Base-by-base conservation (phyloP, 495 filamentous ascomycete species). In the Thozetella sp. region DNA sequence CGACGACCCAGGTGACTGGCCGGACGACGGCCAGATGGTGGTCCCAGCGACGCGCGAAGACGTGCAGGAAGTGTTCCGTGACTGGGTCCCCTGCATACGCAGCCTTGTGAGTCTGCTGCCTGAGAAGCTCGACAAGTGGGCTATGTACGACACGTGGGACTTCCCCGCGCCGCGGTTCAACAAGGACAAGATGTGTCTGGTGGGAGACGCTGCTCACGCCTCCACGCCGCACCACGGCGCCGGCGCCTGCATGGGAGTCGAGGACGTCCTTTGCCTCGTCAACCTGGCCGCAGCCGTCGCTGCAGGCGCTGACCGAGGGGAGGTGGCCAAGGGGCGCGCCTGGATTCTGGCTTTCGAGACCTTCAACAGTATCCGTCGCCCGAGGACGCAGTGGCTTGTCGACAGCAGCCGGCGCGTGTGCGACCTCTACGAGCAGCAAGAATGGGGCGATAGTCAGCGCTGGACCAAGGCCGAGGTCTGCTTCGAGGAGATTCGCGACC, bases 161-260 rank as follows among this genome's bases (percentile, higher is more conserved):
- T n/a, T n/a, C n/a, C 75, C 75, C 2, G 59, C 67, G 0, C 65
- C 72, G 1, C 67, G 64, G 12, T 81, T 74, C 58, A 51, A 30
- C 13, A 23, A 34, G 11, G 71, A 69, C 11, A 46, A 65, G 0
- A 50, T 75, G 2, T 72, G 68, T 50, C 30, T 81, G 2, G 70
- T 60, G 1, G 78, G 78, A 0, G 78, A 81, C 54, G 73, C 78
- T 9, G 78, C 78, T 0, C 79, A 82, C 56, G 79, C 75, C 13
- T 61, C 67, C 3, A 67, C 57, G n/a, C 77, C 77, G 23, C 68
- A 73, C 54, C 72, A 75, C n/a, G 77, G 79, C 19, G 72, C 67
- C 1, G 76, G 79, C 0, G 79, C 77, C 0, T 66, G 77, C 51
- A 70, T 63, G 25, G 74, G 74, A 1, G 61, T 77, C 13, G 76